Conservation (phyloP, 129 eudicot species). For the Lactuca saligna region DNA sequence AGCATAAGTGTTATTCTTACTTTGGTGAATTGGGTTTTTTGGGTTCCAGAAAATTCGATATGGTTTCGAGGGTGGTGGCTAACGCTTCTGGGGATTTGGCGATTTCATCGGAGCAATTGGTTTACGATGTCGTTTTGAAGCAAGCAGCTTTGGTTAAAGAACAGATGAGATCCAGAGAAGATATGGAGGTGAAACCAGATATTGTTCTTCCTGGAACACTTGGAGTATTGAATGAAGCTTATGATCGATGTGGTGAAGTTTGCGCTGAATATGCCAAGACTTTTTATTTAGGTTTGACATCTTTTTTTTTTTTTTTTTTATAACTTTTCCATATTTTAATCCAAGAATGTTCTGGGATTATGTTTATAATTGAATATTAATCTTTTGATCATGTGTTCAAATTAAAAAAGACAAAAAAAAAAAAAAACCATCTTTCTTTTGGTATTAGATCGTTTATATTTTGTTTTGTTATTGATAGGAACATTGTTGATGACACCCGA, state of each 20-base stretch:
- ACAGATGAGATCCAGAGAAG: conserved; percentile 42
- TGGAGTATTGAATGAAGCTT: conserved; percentile 79
- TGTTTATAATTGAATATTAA: conserved; percentile 5
- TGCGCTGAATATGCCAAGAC: conserved; percentile 99
- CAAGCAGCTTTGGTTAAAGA: conserved; percentile 88
- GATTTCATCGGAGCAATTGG: conserved; percentile 78
- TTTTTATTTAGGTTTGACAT: conserved; percentile 78
- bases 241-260: conserved; percentile 97
- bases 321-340: conserved; percentile 14
- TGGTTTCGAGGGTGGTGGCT: conserved; percentile 64
- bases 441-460: not conserved
- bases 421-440: not conserved
- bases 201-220: conserved; percentile 72
- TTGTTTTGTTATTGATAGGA: conserved; percentile 45
- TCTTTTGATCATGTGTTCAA: not conserved
- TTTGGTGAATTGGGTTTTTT: conserved; percentile 33
- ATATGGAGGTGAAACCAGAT: conserved; percentile 81
- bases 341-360: not conserved
- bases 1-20: conserved; percentile 35
- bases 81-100: conserved; percentile 67
- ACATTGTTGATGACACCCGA: conserved; percentile 95
- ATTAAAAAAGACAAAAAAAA: not conserved
- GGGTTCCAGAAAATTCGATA: conserved; percentile 32
- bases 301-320: no score
- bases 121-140: conserved; percentile 90